Evolutionary conservation across 345 rosid species (phyloP), one percentile per base, ranked within the genome.

Genomic region (Eutrema japonicum): DNA sequence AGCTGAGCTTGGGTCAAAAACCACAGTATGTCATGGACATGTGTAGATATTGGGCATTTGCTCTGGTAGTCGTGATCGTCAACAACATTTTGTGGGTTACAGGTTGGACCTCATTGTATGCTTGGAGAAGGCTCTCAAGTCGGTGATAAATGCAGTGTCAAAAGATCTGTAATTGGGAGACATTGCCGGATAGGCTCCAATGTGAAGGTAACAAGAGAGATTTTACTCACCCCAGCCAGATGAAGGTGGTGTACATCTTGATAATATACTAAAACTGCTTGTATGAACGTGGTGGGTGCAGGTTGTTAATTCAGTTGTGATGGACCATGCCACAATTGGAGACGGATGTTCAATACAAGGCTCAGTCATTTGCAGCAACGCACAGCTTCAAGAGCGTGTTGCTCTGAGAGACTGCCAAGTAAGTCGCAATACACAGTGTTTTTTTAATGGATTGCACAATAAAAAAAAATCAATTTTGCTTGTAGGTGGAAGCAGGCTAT

Each of bases 81-180:
- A 35, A 13, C 58, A 66, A 71, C 52, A 33, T 4, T 27, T n/a
- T 37, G 18, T 50, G 75, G 68, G 76, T 48, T 83, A 66, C 71
- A 95, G 97, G 88, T 95, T 49, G 99, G 99, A 49, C 93, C 96
- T 16, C 86, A 92, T 77, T 88, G 97, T 82, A 84, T 90, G 91
- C 85, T 90, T 61, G 96, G 96, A 42, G 97, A 95, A 84, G 96
- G 97, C 77, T 87, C 99, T 67, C 91, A 88, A 67, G 83, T 95
- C 89, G 96, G 94, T 73, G 99, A 95, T 77, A 95, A 92, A 75
- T 95, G 97, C 75, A 88, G 96, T 66, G 96, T 95, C 63, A 92
- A 95, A 79, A 88, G 97, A 79, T 95, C 99, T 64, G 96, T 92
- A 36, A 86, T 92, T 72, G 97, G 99, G 66, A 93, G 90, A 60